Evolutionary conservation across 2,329 filamentous ascomycete genomes (phyloP).

Genomic region (Pestalotiopsis sp.): DNA sequence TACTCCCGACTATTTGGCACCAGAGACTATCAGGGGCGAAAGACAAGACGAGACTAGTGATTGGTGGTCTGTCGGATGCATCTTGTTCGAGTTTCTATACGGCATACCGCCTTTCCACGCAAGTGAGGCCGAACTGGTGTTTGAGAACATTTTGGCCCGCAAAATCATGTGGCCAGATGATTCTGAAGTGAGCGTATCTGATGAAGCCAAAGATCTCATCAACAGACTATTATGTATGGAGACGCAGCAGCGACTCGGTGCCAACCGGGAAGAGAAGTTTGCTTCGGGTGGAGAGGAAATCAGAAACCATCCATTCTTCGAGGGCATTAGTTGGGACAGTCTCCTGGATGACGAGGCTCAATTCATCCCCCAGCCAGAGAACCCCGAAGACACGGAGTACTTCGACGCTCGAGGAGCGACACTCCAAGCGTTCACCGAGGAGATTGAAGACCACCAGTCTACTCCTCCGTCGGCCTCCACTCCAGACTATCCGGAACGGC

Average conservation of each 20-base stretch:
- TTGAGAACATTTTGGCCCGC: slow-evolving; percentile 90
- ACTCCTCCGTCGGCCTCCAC: slow-evolving; percentile 73
- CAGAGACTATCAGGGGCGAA: slow-evolving; percentile 92
- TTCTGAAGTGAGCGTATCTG: slow-evolving; percentile 74
- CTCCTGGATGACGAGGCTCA: slow-evolving; percentile 94
- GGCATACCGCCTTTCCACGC: slow-evolving; percentile 94
- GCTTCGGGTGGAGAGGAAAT: slow-evolving; percentile 88
- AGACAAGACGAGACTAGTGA: slow-evolving; percentile 98
- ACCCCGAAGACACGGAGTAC: slow-evolving; percentile 97
- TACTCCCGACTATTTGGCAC: slow-evolving; percentile 94
- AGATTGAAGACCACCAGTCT: slow-evolving; percentile 80
- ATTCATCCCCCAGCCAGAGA: slow-evolving; percentile 88
- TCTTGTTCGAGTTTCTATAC: slow-evolving; percentile 93
- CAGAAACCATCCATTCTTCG: slow-evolving; percentile 85
- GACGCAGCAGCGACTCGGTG: slow-evolving; percentile 77
- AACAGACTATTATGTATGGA: slow-evolving; percentile 87
- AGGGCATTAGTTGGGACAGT: slow-evolving; percentile 83
- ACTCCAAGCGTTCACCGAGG: slow-evolving; percentile 87
- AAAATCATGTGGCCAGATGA: slow-evolving; percentile 92
- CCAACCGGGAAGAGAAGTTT: slow-evolving; percentile 82
- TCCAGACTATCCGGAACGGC: slow-evolving; percentile 81
- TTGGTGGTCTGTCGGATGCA: slow-evolving; percentile 99
- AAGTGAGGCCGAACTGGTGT: slow-evolving; percentile 85
- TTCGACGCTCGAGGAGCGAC: slow-evolving; percentile 92
- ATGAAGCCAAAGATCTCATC: slow-evolving; percentile 91